Conservation (phyloP, 2,329 filamentous ascomycete genomes). For the Aureobasidium subglaciale region DNA sequence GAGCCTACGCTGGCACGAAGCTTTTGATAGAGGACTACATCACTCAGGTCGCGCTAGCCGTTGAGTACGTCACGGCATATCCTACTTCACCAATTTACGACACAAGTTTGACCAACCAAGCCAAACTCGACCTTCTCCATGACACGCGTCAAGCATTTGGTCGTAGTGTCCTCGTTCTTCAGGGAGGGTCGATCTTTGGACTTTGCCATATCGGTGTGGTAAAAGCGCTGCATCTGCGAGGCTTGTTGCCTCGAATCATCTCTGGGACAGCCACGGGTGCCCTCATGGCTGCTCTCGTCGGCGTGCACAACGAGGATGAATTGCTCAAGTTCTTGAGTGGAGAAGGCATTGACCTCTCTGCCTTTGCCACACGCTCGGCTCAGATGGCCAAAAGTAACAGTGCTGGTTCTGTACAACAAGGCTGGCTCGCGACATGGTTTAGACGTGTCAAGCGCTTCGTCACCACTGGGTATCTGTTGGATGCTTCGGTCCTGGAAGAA, state of each 20-base stretch:
- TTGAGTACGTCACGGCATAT: conserved; percentile 66
- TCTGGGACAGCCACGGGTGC: conserved; percentile 87
- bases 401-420: conserved; percentile 23
- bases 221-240: conserved; percentile 74
- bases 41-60: conserved; percentile 70
- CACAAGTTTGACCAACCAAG: conserved; percentile 56
- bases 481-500: conserved; percentile 72
- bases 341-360: conserved; percentile 73
- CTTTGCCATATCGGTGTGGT: conserved; percentile 86
- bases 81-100: conserved; percentile 41
- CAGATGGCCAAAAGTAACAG: conserved; percentile 19
- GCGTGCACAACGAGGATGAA: conserved; percentile 80
- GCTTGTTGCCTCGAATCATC: conserved; percentile 80
- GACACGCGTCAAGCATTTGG: conserved; percentile 86
- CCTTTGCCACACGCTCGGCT: conserved; percentile 52
- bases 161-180: conserved; percentile 73
- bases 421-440: conserved; percentile 50
- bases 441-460: conserved; percentile 64
- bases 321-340: conserved; percentile 69
- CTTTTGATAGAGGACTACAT: conserved; percentile 87
- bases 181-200: conserved; percentile 87
- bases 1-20: conserved; percentile 82
- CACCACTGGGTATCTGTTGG: conserved; percentile 73
- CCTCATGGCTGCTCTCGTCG: conserved; percentile 79
- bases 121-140: conserved; percentile 78